Base-by-base conservation (phyloP, 225 moss, liverwort and hornwort species). In the Neckera pumila region DNA sequence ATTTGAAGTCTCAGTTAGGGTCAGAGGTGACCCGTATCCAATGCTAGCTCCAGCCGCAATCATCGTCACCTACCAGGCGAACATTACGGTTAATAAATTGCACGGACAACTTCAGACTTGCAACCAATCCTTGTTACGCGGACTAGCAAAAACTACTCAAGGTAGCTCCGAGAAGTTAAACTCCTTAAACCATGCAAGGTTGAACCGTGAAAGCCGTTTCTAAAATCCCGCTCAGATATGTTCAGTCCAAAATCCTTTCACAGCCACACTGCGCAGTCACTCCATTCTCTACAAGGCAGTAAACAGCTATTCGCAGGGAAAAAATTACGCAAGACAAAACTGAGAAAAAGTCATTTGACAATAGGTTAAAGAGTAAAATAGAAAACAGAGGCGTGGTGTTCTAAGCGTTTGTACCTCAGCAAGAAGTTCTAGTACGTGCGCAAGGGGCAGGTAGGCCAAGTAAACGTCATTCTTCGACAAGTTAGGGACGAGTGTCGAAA, bases 381-480 rank as follows among this genome's bases (percentile, higher is more conserved):
- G 72, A 78, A 76, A 87, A 23, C 25, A 79, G 51, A 83, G 43
- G 27, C 62, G 43, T 67, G 22, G 42, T 67, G n/a, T 43, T 64
- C 31, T 58, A 8, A 79, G 28, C 79, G 67, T 12, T 38, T 33
- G 33, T 89, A 97, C 96, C 97, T 99, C 99, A 43, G 94, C 96
- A 45, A 92, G 89, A 82, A 99, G 96, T 85, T 99, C 99, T 76
- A 99, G 84, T 49, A 97, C 93, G 86, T 99, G 98, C 13, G 98
- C 97, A 85, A 99, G 92, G 34, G 98, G 98, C 81, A 99, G 92
- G 78, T 99, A 99, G 56, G 97, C 97, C 69, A 99, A 83, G 87
- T 97, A 99, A 53, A 74, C 28, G 84, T 99, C 99, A 19, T 89
- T 89, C 57, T 88, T 87, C n/a, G 87, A 86, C 60, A 99, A 90